phyloP scores from a whole-genome alignment of 2,329 filamentous ascomycete species.

The Teratosphaeria gauchensis region DNA sequence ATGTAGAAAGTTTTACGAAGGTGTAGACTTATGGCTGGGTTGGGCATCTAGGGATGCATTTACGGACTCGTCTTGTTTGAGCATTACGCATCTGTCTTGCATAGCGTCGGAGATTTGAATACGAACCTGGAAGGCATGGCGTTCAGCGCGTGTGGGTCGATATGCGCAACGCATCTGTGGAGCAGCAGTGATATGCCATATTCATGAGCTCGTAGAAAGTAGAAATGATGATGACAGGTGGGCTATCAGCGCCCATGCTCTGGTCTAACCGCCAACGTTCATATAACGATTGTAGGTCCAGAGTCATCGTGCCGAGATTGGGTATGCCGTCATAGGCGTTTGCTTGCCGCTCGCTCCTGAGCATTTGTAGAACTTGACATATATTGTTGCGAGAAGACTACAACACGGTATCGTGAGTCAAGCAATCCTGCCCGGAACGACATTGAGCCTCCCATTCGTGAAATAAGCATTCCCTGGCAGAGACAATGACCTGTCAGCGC shows the following conservation, averaged over 20 bases:
- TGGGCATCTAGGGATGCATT: background rate
- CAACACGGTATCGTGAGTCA: too few relatives aligned
- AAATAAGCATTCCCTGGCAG: background rate
- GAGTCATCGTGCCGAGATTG: background rate
- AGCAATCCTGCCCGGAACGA: too few relatives aligned
- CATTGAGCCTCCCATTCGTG: background rate
- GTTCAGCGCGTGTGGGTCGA: background rate
- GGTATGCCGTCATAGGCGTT: background rate
- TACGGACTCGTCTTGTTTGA: background rate
- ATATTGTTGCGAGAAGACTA: too few relatives aligned
- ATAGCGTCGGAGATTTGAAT: background rate
- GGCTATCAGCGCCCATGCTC: background rate
- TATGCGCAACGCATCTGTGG: background rate
- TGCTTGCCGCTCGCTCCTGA: background rate
- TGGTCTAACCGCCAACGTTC: background rate
- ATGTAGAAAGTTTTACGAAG: slow-evolving; percentile 6
- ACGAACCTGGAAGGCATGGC: too few relatives aligned
- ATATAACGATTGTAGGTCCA: background rate
- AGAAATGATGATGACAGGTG: background rate
- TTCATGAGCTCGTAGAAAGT: background rate
- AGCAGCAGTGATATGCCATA: background rate
- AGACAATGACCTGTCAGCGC: background rate
- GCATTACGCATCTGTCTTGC: background rate
- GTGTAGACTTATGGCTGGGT: background rate
- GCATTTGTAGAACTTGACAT: background rate